A percentile compares a stretch with the other conserved stretches of the same genome.
Evolutionary conservation across 345 rosid genomes (phyloP).

Genomic region (Sonneratia caseolaris): DNA sequence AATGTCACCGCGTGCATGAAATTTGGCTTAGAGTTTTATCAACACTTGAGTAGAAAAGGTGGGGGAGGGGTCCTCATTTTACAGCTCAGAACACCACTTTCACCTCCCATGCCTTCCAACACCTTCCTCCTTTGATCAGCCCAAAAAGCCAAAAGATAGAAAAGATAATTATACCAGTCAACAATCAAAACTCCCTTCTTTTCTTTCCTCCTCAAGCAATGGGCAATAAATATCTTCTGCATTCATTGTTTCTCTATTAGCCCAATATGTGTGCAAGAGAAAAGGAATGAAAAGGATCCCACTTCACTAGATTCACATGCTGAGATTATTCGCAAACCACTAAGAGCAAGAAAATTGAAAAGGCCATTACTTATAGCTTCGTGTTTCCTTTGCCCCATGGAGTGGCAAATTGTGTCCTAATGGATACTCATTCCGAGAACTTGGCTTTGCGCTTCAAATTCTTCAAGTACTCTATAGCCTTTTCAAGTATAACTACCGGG

Average conservation of each 20-base stretch:
- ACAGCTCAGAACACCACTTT: constrained; percentile 34
- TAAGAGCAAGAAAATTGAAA: not conserved
- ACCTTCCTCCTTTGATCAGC: constrained; percentile 4
- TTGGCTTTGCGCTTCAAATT: constrained; percentile 48
- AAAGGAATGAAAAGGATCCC: not conserved
- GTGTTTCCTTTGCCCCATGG: not conserved
- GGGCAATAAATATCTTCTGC: constrained; percentile 5
- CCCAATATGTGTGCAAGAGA: constrained; percentile 25
- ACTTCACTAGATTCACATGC: not conserved
- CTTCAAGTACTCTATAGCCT: constrained; percentile 60
- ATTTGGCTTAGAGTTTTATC: constrained; percentile 36
- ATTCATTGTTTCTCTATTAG: constrained; percentile 21
- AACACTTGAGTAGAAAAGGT: constrained; percentile 11
- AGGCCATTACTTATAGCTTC: not conserved
- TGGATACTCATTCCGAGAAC: constrained; percentile 20
- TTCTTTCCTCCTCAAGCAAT: constrained; percentile 14
- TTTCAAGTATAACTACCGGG: constrained; percentile 45
- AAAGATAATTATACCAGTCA: constrained; percentile 55
- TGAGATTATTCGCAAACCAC: not conserved
- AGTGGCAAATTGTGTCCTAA: not conserved
- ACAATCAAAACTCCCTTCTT: constrained; percentile 24
- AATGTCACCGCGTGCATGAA: constrained; percentile 19
- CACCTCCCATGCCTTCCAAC: constrained; percentile 7
- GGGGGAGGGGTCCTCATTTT: constrained; percentile 17
- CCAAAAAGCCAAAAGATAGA: constrained; percentile 17